These are phyloP conservation scores for Candida orba DNA, from an alignment of 805 yeast species.

Conservation along the genomic window DNA sequence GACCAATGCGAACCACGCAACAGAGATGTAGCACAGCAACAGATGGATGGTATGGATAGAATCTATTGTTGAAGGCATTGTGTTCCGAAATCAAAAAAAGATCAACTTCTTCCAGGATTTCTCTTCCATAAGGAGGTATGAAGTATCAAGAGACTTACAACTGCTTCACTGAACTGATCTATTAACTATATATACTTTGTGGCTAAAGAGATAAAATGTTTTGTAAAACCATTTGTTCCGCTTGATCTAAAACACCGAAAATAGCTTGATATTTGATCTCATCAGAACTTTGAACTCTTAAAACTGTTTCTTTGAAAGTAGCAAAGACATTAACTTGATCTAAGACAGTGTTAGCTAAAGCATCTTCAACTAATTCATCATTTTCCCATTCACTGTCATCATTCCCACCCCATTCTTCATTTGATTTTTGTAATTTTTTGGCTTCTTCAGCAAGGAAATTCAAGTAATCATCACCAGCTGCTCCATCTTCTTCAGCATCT, in stretches of 20 bases:
- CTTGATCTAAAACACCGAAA: conserved; percentile 32
- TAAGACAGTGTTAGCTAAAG: conserved; percentile 70
- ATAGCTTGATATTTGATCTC: conserved; percentile 41
- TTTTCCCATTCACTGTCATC: conserved; percentile 55
- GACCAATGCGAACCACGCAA: too few species aligned
- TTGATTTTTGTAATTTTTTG: conserved; percentile 29
- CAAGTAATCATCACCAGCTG: conserved; percentile 37
- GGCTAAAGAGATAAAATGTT: conserved; percentile 12
- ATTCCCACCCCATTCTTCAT: conserved; percentile 25
- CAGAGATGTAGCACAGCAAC: too few species aligned
- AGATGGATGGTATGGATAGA: too few species aligned
- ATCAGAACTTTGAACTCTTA: conserved; percentile 41
- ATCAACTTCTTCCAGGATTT: too few species aligned
- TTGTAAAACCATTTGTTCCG: conserved; percentile 29
- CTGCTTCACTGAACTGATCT: too few species aligned
- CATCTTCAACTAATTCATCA: conserved; percentile 77
- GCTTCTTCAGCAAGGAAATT: conserved; percentile 41
- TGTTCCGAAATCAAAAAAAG: too few species aligned
- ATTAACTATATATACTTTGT: not conserved
- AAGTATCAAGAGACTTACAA: too few species aligned
- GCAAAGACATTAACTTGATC: conserved; percentile 69
- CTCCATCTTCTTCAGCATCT: conserved; percentile 23
- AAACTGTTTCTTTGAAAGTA: conserved; percentile 51
- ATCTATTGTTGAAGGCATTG: too few species aligned
- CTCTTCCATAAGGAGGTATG: too few species aligned